These are phyloP conservation scores for Gamarada debralockiae DNA, from an alignment of 495 filamentous ascomycete genomes.

Conservation along the genomic window DNA sequence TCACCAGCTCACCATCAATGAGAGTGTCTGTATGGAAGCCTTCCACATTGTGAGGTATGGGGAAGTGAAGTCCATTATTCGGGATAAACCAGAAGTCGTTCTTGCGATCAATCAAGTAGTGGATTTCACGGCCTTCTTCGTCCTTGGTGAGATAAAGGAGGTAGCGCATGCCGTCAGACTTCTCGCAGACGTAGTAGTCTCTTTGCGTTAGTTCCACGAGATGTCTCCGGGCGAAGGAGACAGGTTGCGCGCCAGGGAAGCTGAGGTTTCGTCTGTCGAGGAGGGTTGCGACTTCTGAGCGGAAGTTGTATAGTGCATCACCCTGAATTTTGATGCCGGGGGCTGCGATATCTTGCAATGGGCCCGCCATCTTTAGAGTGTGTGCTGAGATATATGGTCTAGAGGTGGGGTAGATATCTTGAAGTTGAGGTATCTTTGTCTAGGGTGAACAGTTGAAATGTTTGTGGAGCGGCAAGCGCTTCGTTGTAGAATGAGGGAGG, in stretches of 20 bases:
- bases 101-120: constrained; percentile 92
- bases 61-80: constrained; percentile 63
- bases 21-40: constrained; percentile 78
- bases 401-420: too few species aligned
- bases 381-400: not conserved
- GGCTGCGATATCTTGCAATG: constrained; percentile 33
- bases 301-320: constrained; percentile 50
- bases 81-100: constrained; percentile 92
- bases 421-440: too few species aligned
- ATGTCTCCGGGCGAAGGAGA: constrained; percentile 80
- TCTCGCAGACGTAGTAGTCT: constrained; percentile 98
- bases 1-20: constrained; percentile 89
- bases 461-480: too few species aligned
- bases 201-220: constrained; percentile 68
- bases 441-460: too few species aligned
- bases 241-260: constrained; percentile 94
- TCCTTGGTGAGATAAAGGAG: constrained; percentile 78
- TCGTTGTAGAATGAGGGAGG: too few species aligned
- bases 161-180: constrained; percentile 94
- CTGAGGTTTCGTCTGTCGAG: constrained; percentile 59
- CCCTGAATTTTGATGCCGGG: constrained; percentile 64
- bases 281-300: constrained; percentile 70
- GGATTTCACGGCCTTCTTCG: constrained; percentile 47
- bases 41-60: constrained; percentile 53
- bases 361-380: constrained; percentile 14